A percentile compares a stretch with the other conserved stretches of the same genome.
Evolutionary conservation across 2,329 filamentous ascomycete species (phyloP).

Genomic region (Clarireedia hainanense): DNA sequence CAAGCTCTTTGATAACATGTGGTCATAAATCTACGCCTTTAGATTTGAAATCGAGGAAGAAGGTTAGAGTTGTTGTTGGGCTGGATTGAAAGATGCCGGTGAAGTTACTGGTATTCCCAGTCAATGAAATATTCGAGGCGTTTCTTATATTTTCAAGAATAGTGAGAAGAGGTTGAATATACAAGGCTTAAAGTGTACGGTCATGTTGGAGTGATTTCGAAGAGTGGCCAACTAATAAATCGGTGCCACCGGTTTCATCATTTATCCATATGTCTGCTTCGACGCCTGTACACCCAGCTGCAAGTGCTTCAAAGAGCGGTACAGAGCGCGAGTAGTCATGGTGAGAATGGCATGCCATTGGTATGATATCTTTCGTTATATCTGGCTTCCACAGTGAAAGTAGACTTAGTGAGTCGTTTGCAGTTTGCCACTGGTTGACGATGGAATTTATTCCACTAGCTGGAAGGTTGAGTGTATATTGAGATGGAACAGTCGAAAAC

Average conservation of each 20-base stretch:
- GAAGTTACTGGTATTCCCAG: not conserved
- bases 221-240: conserved; percentile 49
- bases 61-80: conserved; percentile 21
- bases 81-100: conserved; percentile 17
- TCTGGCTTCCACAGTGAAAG: not conserved
- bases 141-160: conserved; percentile 45
- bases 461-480: not conserved
- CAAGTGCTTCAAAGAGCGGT: conserved; percentile 43
- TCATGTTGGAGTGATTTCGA: conserved; percentile 40
- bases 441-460: not conserved
- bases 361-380: conserved; percentile 1
- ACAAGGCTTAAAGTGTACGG: conserved; percentile 48
- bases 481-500: not conserved
- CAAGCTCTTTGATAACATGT: conserved; percentile 33
- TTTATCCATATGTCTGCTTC: conserved; percentile 56
- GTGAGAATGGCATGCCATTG: conserved; percentile 31
- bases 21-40: conserved; percentile 33
- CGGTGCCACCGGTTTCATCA: conserved; percentile 34
- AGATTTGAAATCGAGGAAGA: conserved; percentile 45
- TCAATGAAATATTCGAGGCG: not conserved
- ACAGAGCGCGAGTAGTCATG: conserved; percentile 49
- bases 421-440: not conserved
- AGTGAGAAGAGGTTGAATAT: conserved; percentile 50
- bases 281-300: conserved; percentile 47
- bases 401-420: not conserved